Conservation (phyloP, 257 asterid species). For the Solanum bukasovii region DNA sequence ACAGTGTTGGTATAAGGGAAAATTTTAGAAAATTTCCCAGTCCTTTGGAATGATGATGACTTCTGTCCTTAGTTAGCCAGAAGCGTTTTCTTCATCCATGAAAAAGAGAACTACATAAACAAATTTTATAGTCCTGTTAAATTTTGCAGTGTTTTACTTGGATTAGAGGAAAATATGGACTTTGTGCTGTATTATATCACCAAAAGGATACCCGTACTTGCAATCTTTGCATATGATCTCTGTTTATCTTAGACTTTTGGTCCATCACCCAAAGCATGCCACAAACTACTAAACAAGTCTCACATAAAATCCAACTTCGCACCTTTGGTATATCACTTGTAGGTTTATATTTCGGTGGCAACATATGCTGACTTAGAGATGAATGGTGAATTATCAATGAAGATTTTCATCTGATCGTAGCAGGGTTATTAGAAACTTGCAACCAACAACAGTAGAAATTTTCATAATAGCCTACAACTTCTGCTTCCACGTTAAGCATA, state of each 20-base stretch:
- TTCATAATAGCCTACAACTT: background rate
- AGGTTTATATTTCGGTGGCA: conserved; percentile 8
- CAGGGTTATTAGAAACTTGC: conserved; percentile 16
- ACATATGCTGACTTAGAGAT: conserved; percentile 3
- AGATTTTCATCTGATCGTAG: background rate
- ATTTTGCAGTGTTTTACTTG: background rate
- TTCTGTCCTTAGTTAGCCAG: background rate
- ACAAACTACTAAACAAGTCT: background rate
- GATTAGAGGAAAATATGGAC: background rate
- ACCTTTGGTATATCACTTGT: conserved; percentile 16
- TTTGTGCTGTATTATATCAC: background rate
- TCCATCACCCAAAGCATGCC: background rate
- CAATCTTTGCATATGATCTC: background rate
- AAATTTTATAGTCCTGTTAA: background rate
- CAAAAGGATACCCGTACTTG: background rate
- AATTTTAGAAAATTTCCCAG: background rate
- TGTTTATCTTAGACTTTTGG: background rate
- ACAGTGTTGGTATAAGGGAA: background rate
- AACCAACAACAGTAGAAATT: background rate
- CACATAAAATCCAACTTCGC: conserved; percentile 3
- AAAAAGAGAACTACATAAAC: background rate
- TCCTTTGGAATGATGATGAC: background rate
- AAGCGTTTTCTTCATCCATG: background rate
- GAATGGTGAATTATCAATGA: background rate
- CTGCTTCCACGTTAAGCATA: background rate